phyloP scores from a whole-genome alignment of 1,139 yeast species.

The Kodamaea derodonti region DNA sequence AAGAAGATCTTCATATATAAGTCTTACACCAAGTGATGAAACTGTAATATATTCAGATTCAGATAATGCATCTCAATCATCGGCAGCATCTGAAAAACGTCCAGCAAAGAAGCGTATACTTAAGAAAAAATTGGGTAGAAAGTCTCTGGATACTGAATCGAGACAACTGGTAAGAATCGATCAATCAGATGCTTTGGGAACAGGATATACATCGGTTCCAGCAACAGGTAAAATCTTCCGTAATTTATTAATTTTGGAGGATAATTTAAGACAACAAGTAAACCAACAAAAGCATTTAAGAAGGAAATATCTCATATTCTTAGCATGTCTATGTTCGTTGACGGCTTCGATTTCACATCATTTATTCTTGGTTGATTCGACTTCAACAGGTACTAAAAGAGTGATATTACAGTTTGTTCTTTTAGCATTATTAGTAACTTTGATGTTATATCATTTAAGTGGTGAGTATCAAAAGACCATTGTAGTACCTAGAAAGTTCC shows the following conservation, averaged over 20 bases:
- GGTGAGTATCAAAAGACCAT: slow-evolving; percentile 89
- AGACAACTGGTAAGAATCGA: slow-evolving; percentile 14
- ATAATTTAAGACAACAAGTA: slow-evolving; percentile 76
- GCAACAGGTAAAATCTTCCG: slow-evolving; percentile 73
- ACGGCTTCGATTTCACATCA: slow-evolving; percentile 42
- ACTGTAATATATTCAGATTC: slow-evolving; percentile 37
- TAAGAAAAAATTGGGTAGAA: not conserved
- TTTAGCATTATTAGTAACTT: slow-evolving; percentile 64
- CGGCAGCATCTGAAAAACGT: slow-evolving; percentile 13
- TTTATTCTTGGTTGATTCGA: slow-evolving; percentile 28
- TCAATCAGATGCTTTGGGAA: slow-evolving; percentile 18
- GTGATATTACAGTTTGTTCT: slow-evolving; percentile 58
- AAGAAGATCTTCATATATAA: not conserved
- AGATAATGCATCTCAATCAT: slow-evolving; percentile 36
- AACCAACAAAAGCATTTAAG: slow-evolving; percentile 66
- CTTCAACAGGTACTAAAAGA: slow-evolving; percentile 31
- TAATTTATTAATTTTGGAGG: slow-evolving; percentile 79
- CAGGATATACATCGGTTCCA: slow-evolving; percentile 45
- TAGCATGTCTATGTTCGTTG: slow-evolving; percentile 47
- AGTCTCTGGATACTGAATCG: slow-evolving; percentile 19
- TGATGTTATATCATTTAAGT: slow-evolving; percentile 74
- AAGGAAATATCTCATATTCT: slow-evolving; percentile 69
- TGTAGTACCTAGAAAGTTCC: slow-evolving; percentile 73
- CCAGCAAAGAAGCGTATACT: not conserved
- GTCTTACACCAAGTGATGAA: slow-evolving; percentile 19